Evolutionary conservation across 78 protist species (phyloP), one percentile per base, ranked within the genome.

Genomic region (Diacronema lutheri): DNA sequence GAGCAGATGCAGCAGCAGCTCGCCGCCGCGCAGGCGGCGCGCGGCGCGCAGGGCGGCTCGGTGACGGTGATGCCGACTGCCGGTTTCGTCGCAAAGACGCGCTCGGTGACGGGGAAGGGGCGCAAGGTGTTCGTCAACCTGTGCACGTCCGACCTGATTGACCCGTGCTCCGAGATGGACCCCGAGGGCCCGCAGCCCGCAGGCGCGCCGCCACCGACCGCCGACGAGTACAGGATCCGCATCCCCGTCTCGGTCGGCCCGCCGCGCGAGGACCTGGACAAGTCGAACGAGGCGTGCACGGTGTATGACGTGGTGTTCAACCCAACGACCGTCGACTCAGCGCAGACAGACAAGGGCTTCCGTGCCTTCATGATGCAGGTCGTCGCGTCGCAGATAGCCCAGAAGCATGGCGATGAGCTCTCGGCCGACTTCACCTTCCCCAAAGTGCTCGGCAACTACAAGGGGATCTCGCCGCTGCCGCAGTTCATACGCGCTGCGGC

Each of bases 211-310:
- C n/a, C n/a, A n/a, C n/a, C n/a, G n/a, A n/a, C n/a, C n/a, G n/a
- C n/a, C n/a, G 79, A 71, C 26, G 79, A 71, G 57, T 0, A 26
- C 23, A 57, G 9, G 35, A 0, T 41, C 11, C 79, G 79, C 58
- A 71, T 71, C n/a, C 79, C 79, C 21, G 14, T 71, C 37, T 71
- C 79, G 58, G 58, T 71, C 57, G 79, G 79, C 58, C 79, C 79
- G 16, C 79, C 79, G 31, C 79, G 58, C n/a, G 79, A 71, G 21
- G 79, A 71, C 35, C 35, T 71, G 25, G 79, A 71, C 79, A 40
- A 41, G 7, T n/a, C 0, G 13, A 58, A 58, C 79, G 79, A 0
- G 4, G 79, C 16, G 79, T 71, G 79, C 79, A 71, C 58, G 12
- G 46, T 37, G 60, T 71, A 71, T 35, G 79, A 71, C 79, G 57